Evolutionary conservation across 2,329 filamentous ascomycete species (phyloP).

Genomic region (Graphium sp.): DNA sequence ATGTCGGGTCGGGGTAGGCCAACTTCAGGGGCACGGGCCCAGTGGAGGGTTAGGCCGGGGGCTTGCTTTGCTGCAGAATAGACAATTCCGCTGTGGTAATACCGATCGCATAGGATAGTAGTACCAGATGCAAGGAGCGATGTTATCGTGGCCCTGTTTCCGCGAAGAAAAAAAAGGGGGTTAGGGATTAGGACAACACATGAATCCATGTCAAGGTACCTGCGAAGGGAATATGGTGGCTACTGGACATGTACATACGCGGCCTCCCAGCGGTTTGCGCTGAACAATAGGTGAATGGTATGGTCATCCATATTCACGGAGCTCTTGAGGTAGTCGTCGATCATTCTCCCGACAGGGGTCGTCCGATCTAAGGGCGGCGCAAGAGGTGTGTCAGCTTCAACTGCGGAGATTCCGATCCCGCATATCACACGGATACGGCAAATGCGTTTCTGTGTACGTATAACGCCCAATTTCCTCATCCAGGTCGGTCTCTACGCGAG

Average conservation of each 20-base stretch:
- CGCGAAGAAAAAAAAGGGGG: too few relatives aligned
- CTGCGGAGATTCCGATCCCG: too few relatives aligned
- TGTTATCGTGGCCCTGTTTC: slow-evolving; percentile 28
- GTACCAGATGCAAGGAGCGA: slow-evolving; percentile 44
- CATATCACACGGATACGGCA: too few relatives aligned
- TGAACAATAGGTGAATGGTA: slow-evolving; percentile 78
- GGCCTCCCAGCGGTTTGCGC: slow-evolving; percentile 78
- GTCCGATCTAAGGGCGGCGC: slow-evolving; percentile 71
- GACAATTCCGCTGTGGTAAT: slow-evolving; percentile 87
- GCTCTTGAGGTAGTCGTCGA: slow-evolving; percentile 65
- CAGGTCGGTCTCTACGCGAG: too few relatives aligned
- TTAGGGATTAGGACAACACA: too few relatives aligned
- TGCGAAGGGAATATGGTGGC: too few relatives aligned
- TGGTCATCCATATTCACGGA: slow-evolving; percentile 66
- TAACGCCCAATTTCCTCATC: too few relatives aligned
- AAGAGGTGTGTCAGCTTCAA: too few relatives aligned
- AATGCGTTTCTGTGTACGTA: too few relatives aligned
- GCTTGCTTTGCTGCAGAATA: slow-evolving; percentile 83
- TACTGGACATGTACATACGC: slow-evolving; percentile 26
- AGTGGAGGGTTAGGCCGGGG: slow-evolving; percentile 49
- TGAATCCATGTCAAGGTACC: too few relatives aligned
- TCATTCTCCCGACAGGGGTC: slow-evolving; percentile 75
- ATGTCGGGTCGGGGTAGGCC: slow-evolving; percentile 78
- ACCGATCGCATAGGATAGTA: slow-evolving; percentile 76
- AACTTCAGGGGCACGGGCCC: slow-evolving; percentile 72